Evolutionary conservation across 805 yeast genomes (phyloP).

Genomic region (Candida manassasensis): DNA sequence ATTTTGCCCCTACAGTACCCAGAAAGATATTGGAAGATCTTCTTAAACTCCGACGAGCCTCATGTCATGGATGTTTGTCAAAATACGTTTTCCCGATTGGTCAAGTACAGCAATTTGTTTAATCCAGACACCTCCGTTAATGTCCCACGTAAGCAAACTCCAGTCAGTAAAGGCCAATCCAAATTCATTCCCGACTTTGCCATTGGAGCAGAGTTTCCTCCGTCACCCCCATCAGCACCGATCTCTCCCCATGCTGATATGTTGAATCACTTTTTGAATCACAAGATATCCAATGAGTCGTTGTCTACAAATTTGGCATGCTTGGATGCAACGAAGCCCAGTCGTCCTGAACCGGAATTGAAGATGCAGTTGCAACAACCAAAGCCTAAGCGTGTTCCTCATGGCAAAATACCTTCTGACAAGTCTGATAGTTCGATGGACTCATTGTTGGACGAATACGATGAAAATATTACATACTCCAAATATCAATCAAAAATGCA

Average conservation of each 20-base stretch:
- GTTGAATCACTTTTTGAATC: constrained; percentile 4
- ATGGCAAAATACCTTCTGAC: constrained; percentile 1
- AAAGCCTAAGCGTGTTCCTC: constrained; percentile 10
- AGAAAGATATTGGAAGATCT: constrained; percentile 65
- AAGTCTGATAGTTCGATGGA: constrained; percentile 32
- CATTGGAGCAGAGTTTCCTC: constrained; percentile 31
- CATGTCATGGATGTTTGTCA: constrained; percentile 25
- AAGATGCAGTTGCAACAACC: constrained; percentile 11
- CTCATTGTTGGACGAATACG: constrained; percentile 39
- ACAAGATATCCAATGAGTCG: constrained; percentile 18
- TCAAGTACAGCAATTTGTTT: constrained; percentile 38
- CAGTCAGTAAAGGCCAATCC: not conserved
- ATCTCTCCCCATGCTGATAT: constrained; percentile 25
- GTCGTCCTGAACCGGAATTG: not conserved
- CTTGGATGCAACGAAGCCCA: constrained; percentile 15
- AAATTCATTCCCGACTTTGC: constrained; percentile 6
- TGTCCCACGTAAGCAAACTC: not conserved
- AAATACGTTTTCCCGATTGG: constrained; percentile 34
- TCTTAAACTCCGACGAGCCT: constrained; percentile 29
- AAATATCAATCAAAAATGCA: constrained; percentile 18
- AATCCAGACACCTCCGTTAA: constrained; percentile 2
- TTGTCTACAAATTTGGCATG: constrained; percentile 28
- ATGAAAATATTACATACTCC: constrained; percentile 35
- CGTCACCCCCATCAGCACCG: constrained; percentile 42
- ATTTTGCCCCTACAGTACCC: constrained; percentile 69